Evolutionary conservation across 768 basidiomycete species (phyloP).

Genomic region (Lactifluus piperatus): DNA sequence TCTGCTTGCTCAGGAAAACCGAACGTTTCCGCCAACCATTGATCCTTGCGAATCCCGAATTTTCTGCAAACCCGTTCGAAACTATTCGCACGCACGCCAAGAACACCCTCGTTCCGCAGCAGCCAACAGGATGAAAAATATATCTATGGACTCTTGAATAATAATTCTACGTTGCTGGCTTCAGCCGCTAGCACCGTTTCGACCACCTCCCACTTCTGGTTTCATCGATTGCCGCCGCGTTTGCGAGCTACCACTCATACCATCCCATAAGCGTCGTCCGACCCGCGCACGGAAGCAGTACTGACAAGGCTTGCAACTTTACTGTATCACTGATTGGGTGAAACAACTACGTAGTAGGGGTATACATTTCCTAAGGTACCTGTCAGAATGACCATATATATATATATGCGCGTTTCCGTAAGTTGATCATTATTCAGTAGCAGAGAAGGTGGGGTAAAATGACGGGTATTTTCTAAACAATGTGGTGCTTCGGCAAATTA

Average conservation of each 20-base stretch:
- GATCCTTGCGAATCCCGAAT: slow-evolving; percentile 58
- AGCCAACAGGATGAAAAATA: slow-evolving; percentile 11
- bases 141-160: background rate
- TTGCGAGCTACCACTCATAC: background rate
- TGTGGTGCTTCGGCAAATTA: background rate
- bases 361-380: slow-evolving; percentile 15
- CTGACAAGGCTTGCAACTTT: background rate
- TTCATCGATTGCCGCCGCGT: background rate
- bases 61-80: slow-evolving; percentile 61
- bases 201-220: background rate
- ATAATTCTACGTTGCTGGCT: background rate
- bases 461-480: background rate
- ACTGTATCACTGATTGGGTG: background rate
- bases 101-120: slow-evolving; percentile 61
- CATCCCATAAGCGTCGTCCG: background rate
- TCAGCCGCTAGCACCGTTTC: background rate
- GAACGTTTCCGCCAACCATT: slow-evolving; percentile 65
- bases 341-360: slow-evolving; percentile 14
- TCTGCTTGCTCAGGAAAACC: slow-evolving; percentile 38
- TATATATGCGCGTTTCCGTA: slow-evolving; percentile 7
- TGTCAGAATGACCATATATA: background rate
- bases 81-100: slow-evolving; percentile 73
- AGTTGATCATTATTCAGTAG: slow-evolving; percentile 1
- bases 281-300: background rate
- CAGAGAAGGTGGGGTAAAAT: slow-evolving; percentile 19